Evolutionary conservation across 148 eudicot species (phyloP).

Genomic region (Fagopyrum esculentum): DNA sequence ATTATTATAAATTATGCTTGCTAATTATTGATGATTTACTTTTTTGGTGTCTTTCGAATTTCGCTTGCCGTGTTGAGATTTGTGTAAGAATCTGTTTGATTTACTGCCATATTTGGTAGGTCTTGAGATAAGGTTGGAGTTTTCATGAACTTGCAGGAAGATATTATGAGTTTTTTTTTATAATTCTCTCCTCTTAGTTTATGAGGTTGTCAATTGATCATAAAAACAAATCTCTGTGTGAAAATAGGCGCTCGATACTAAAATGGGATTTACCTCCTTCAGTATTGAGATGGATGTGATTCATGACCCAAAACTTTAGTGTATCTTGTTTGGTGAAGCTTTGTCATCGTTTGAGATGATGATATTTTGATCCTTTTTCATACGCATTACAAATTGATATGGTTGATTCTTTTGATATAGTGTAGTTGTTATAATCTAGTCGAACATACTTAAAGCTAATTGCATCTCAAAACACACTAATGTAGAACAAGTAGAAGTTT

Average conservation of each 20-base stretch:
- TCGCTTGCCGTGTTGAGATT: neutral
- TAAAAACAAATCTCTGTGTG: neutral
- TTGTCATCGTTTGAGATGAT: neutral
- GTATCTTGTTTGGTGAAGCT: neutral
- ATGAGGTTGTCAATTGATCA: no score
- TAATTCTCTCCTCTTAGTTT: no score
- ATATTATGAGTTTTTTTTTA: no score
- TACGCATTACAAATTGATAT: slow-evolving; percentile 90
- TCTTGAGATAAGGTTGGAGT: neutral
- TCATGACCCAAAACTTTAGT: no score
- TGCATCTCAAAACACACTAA: no score
- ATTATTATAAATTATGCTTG: neutral
- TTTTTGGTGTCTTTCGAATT: neutral
- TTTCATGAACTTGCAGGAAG: neutral
- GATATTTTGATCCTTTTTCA: slow-evolving; percentile 17
- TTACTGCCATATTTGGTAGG: neutral
- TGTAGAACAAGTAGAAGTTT: no score
- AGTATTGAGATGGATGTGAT: neutral
- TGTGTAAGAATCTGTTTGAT: neutral
- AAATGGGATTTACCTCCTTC: neutral
- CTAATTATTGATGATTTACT: neutral
- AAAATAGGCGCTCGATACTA: neutral
- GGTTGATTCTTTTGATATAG: no score
- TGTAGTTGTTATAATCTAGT: no score
- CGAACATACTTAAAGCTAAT: no score